Percentiles rank a stretch among this genome's conserved stretches.
These are phyloP conservation scores for Arabidopsis suecica DNA, from an alignment of 345 rosid species.

Conservation along the genomic window DNA sequence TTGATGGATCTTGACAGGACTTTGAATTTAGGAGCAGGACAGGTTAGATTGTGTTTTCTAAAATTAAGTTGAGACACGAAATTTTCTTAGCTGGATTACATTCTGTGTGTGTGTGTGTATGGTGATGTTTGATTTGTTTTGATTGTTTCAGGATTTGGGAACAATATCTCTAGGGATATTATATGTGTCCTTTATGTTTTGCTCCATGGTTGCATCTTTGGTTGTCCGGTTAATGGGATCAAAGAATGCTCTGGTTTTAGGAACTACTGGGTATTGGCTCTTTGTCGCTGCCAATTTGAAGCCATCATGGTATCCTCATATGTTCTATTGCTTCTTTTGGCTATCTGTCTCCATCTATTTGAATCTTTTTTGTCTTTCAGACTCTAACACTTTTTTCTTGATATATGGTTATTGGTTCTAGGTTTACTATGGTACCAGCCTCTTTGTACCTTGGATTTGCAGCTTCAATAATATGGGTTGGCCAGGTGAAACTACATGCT, in stretches of 20 bases:
- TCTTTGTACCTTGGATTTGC: constrained; percentile 87
- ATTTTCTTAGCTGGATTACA: not conserved
- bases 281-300: constrained; percentile 85
- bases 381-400: not conserved
- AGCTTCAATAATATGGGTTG: constrained; percentile 95
- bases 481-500: constrained; percentile 65
- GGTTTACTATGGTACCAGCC: constrained; percentile 91
- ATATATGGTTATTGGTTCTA: constrained; percentile 32
- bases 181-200: constrained; percentile 81
- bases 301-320: constrained; percentile 70
- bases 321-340: constrained; percentile 10
- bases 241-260: constrained; percentile 81
- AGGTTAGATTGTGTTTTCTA: not conserved
- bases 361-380: not conserved
- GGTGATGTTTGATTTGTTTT: constrained; percentile 6
- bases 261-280: constrained; percentile 91
- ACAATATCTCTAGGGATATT: constrained; percentile 87
- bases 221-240: constrained; percentile 83
- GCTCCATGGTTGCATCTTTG: constrained; percentile 80
- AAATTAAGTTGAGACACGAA: constrained; percentile 2
- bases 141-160: constrained; percentile 69
- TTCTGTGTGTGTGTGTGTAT: not conserved
- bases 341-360: not conserved
- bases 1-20: not conserved
- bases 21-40: not conserved